A percentile compares a stretch with the other conserved stretches of the same genome.
Conservation (phyloP, 345 rosid genomes). For the Gossypium sturtianum region DNA sequence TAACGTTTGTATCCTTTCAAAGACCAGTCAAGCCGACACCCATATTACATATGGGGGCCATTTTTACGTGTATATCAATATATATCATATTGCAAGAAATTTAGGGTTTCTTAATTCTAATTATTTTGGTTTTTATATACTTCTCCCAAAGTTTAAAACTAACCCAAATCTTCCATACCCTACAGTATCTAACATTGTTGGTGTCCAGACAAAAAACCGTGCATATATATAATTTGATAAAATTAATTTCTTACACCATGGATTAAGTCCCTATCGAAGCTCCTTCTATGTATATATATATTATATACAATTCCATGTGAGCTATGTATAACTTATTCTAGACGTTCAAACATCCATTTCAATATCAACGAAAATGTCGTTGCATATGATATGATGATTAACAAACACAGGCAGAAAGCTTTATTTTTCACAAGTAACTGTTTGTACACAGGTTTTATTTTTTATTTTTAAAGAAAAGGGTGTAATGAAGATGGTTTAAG, state of each 20-base stretch:
- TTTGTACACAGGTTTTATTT: not conserved
- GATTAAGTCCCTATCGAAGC: not conserved
- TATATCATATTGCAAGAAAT: conserved; percentile 19
- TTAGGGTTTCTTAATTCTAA: conserved; percentile 6
- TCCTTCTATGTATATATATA: not conserved
- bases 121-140: not conserved
- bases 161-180: not conserved
- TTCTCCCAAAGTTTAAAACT: not conserved
- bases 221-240: not conserved
- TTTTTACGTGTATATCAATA: conserved; percentile 34
- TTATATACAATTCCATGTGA: not conserved
- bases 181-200: not conserved
- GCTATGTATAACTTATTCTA: not conserved
- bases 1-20: conserved; percentile 11
- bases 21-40: conserved; percentile 68
- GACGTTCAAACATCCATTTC: conserved; percentile 44
- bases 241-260: not conserved
- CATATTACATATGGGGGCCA: conserved; percentile 46
- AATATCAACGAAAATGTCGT: conserved; percentile 27
- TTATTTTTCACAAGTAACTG: conserved; percentile 14
- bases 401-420: conserved; percentile 32
- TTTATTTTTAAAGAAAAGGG: not conserved
- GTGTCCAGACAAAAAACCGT: not conserved
- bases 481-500: not conserved
- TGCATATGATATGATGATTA: conserved; percentile 32